Percentiles rank a stretch among this genome's conserved stretches.
Conservation (phyloP, 148 eudicot species). For the Hydrangea macrophylla region DNA sequence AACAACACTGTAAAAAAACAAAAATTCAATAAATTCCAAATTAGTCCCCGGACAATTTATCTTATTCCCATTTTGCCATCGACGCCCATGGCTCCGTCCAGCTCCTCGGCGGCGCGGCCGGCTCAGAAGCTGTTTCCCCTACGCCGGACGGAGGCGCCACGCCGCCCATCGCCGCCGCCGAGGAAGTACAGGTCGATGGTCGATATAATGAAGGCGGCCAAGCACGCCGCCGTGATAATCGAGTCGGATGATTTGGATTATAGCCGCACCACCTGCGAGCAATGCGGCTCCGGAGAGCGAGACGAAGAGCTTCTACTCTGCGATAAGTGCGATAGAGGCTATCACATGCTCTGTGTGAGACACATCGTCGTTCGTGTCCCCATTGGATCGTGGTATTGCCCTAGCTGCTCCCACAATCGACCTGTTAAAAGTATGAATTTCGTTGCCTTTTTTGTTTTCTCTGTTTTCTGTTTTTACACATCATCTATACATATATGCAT, state of each 20-base stretch:
- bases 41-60: neutral
- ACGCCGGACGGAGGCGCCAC: neutral
- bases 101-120: conserved; percentile 23
- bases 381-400: conserved; percentile 75
- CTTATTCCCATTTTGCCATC: conserved; percentile 1
- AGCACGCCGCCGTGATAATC: conserved; percentile 33
- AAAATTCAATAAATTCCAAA: neutral
- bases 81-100: conserved; percentile 16
- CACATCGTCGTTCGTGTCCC: conserved; percentile 80
- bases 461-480: neutral
- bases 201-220: conserved; percentile 43
- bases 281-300: conserved; percentile 74
- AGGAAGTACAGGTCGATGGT: conserved; percentile 43
- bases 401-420: conserved; percentile 40
- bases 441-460: too few relatives aligned
- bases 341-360: conserved; percentile 70
- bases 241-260: conserved; percentile 43
- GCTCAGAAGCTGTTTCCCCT: conserved; percentile 7
- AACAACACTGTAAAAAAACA: neutral
- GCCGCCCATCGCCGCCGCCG: conserved; percentile 12
- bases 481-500: neutral
- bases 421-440: conserved; percentile 46
- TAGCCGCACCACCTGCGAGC: conserved; percentile 37
- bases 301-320: conserved; percentile 63
- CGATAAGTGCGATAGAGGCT: conserved; percentile 75